Evolutionary conservation across 106 monocot genomes (phyloP), one percentile per base, ranked within the genome.

Genomic region (Gastrodia elata): DNA sequence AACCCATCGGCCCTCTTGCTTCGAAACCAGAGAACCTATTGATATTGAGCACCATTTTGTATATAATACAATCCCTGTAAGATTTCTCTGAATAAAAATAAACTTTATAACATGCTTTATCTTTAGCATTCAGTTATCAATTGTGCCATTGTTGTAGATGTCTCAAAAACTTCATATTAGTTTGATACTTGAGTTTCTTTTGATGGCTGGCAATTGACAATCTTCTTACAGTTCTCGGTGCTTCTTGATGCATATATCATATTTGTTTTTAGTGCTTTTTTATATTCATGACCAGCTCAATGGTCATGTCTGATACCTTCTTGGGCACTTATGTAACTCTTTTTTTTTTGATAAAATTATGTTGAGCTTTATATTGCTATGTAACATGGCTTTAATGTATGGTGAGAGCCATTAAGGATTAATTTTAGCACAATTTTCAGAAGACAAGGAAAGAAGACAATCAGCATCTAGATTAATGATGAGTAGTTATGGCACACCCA

Each of bases 41-140:
- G 92, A 97, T 58, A 93, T 97, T 44, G 96, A 97, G 73, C 96
- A 97, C 84, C 92, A 88, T 72, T 84, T 96, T 7, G 65, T 97
- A 76, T 97, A 97, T 73, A 97, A 97, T 82, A 82, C 81, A 33
- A 90, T 92, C 70, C 76, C 81, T 71, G 92, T 96, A 78, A 86
- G 87, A 34, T 80, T 73, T 58, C 27, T 67, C n/a, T 64, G 38
- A 34, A 13, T 42, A 39, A 37, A 35, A n/a, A 39, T 20, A 69
- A n/a, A 40, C 4, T 69, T 69, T 7, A 1, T 39, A 38, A 76
- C 27, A 36, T 76, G 42, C 67, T 15, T 69, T 69, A 11, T 56
- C 48, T 18, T 3, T 69, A 6, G 26, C 13, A 9, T 46, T 27
- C 27, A 68, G 25, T 68, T 38, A n/a, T 67, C 0, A 18, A 36